Percentiles rank a stretch among this genome's conserved stretches.
These are phyloP conservation scores for Panaeolus cyanescens DNA, from an alignment of 768 basidiomycete species.

Conservation along the genomic window DNA sequence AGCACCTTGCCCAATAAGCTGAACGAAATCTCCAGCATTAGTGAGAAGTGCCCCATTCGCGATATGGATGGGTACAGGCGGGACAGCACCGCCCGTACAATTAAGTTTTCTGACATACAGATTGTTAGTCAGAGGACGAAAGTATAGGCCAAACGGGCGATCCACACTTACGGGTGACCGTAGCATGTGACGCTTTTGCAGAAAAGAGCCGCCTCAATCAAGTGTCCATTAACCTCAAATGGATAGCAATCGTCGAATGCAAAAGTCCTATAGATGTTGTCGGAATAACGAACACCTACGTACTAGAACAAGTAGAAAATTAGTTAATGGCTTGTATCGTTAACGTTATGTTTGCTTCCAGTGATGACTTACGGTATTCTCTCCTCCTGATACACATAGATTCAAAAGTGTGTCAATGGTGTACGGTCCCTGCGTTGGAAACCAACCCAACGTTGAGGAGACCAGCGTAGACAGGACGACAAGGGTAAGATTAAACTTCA, in stretches of 20 bases:
- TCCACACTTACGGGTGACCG: slow-evolving; percentile 24
- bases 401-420: neutral
- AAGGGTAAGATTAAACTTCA: neutral
- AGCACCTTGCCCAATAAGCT: slow-evolving; percentile 22
- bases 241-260: slow-evolving; percentile 18
- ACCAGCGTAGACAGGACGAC: neutral
- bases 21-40: slow-evolving; percentile 22
- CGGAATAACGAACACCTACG: slow-evolving; percentile 17
- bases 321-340: no score
- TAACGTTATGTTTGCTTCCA: no score
- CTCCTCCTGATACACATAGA: neutral
- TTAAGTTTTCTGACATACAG: slow-evolving; percentile 28
- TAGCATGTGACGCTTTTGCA: slow-evolving; percentile 20
- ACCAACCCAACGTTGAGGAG: neutral
- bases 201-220: slow-evolving; percentile 21
- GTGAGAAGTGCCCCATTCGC: slow-evolving; percentile 10
- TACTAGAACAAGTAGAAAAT: slow-evolving; percentile 16
- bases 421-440: neutral
- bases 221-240: slow-evolving; percentile 9
- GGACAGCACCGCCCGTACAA: slow-evolving; percentile 26
- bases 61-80: slow-evolving; percentile 21
- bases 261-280: slow-evolving; percentile 11
- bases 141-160: no score
- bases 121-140: no score
- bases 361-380: neutral